A percentile compares a stretch with the other conserved stretches of the same genome.
Conservation (phyloP, 257 asterid species). For the Jacaranda copaia region DNA sequence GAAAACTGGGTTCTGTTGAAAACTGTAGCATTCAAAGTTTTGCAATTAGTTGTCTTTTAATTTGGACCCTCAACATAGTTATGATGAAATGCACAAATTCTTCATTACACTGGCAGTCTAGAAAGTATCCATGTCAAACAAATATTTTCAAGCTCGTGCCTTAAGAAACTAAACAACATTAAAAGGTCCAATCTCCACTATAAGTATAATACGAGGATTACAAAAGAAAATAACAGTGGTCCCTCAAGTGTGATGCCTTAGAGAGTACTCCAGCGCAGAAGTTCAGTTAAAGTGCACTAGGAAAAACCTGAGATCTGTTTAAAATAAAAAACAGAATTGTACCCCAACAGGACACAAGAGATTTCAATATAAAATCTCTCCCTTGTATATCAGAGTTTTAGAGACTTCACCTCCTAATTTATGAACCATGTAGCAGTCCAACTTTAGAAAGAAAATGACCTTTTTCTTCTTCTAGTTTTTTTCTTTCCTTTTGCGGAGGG, state of each 20-base stretch:
- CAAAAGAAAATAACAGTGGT: neutral
- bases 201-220: neutral
- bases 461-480: neutral
- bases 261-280: constrained; percentile 23
- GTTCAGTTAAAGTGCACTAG: neutral
- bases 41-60: constrained; percentile 20
- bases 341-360: constrained; percentile 11
- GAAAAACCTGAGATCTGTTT: constrained; percentile 2
- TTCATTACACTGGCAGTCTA: constrained; percentile 13
- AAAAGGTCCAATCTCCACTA: constrained; percentile 8
- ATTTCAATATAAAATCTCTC: neutral
- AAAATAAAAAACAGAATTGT: constrained; percentile 22
- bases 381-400: constrained; percentile 1
- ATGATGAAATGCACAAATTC: constrained; percentile 4
- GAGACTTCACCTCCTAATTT: constrained; percentile 5
- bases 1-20: constrained; percentile 12
- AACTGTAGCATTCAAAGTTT: constrained; percentile 8
- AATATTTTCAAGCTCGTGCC: neutral
- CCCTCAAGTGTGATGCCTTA: constrained; percentile 11
- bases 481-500: too few species aligned
- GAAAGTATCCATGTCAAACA: constrained; percentile 26
- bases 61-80: constrained; percentile 21
- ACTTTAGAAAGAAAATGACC: neutral
- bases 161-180: constrained; percentile 4
- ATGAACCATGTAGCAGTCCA: constrained; percentile 2